Evolutionary conservation across 2,329 filamentous ascomycete species (phyloP).

Genomic region (Nannizzia gypsea): DNA sequence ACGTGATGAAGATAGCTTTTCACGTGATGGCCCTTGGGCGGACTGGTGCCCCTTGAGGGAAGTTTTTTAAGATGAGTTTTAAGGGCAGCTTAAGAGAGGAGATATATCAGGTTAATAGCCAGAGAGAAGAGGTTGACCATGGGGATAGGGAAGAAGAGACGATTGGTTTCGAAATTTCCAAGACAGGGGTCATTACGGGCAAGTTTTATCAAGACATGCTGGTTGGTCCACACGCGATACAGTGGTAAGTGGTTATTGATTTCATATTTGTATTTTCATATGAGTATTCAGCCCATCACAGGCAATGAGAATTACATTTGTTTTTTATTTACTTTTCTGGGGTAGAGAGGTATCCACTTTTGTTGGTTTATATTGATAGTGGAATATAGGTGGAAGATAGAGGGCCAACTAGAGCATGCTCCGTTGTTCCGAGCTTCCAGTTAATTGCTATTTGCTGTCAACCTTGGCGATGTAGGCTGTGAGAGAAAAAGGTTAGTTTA

Average conservation of each 20-base stretch:
- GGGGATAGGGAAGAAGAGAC: too few species aligned
- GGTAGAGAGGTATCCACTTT: not conserved
- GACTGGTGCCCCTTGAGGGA: too few species aligned
- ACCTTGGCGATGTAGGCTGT: conserved; percentile 69
- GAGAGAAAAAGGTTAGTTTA: conserved; percentile 20
- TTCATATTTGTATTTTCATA: not conserved
- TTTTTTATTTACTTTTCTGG: conserved; percentile 1
- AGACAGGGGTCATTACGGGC: not conserved
- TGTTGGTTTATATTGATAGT: not conserved
- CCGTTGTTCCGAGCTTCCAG: conserved; percentile 21
- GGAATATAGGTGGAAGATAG: not conserved
- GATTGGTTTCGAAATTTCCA: too few species aligned
- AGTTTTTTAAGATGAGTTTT: not conserved
- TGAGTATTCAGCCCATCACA: not conserved
- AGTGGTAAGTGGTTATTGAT: not conserved
- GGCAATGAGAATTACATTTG: not conserved
- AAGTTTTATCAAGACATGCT: not conserved
- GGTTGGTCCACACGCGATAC: not conserved
- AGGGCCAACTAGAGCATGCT: conserved; percentile 23
- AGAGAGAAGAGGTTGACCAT: not conserved
- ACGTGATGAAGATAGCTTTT: not conserved
- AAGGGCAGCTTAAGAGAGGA: too few species aligned
- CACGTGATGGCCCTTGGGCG: not conserved
- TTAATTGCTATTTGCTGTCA: conserved; percentile 40
- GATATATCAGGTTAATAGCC: not conserved